phyloP scores from a whole-genome alignment of 768 basidiomycete genomes.

The Trametopsis cervina region DNA sequence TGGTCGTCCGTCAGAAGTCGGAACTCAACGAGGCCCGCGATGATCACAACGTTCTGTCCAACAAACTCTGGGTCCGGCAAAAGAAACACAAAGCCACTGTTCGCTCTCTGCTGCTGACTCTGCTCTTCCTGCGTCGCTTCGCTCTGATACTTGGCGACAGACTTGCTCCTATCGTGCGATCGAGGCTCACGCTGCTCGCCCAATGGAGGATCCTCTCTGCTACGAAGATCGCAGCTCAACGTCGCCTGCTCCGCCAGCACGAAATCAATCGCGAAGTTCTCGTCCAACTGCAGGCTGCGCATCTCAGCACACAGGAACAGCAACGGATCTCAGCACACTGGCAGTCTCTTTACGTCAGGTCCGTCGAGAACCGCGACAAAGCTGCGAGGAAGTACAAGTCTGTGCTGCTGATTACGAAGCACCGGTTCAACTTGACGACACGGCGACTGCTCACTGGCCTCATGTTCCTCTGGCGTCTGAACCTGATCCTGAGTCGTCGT shows the following conservation, averaged over 20 bases:
- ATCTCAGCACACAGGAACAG: not conserved
- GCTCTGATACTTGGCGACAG: not conserved
- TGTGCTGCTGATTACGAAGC: not conserved
- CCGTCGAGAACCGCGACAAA: slow-evolving; percentile 2
- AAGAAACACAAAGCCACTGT: not conserved
- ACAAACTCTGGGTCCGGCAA: too few relatives aligned
- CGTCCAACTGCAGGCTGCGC: not conserved
- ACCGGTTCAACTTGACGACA: slow-evolving; percentile 1
- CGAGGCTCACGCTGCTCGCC: not conserved
- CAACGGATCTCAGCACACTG: not conserved
- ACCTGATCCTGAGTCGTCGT: not conserved
- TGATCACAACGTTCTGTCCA: too few relatives aligned
- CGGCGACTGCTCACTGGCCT: slow-evolving; percentile 3
- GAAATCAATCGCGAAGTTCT: not conserved
- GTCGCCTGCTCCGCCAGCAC: not conserved
- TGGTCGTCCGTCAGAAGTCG: too few relatives aligned
- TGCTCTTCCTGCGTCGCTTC: slow-evolving; percentile 3
- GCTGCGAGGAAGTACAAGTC: slow-evolving; percentile 2
- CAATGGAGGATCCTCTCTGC: slow-evolving; percentile 2
- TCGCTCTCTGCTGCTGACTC: not conserved
- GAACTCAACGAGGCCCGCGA: too few relatives aligned
- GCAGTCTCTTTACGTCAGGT: slow-evolving; percentile 3
- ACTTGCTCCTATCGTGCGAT: not conserved
- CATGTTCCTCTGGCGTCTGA: slow-evolving; percentile 10
- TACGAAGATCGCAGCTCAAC: slow-evolving; percentile 1